Evolutionary conservation across 1,284 basidiomycete species (phyloP).

Genomic region (Lentinula novae-zelandiae): DNA sequence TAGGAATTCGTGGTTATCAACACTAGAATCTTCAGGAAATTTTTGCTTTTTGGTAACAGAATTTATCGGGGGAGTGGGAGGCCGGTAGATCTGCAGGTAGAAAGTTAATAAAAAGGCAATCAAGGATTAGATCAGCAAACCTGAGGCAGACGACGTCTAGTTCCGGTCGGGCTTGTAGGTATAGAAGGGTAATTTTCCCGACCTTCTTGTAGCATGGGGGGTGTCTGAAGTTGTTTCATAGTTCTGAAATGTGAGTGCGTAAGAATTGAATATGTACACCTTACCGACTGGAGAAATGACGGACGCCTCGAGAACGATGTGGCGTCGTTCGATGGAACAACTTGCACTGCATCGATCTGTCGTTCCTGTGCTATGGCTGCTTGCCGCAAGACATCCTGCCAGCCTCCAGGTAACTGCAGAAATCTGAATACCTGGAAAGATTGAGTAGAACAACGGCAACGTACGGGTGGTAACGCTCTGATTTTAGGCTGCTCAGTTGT

Average conservation of each 20-base stretch:
- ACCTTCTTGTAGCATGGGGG: background rate
- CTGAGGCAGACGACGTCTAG: constrained; percentile 29
- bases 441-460: constrained; percentile 1
- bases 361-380: background rate
- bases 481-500: constrained; percentile 17
- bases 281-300: background rate
- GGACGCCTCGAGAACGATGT: background rate
- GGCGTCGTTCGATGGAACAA: background rate
- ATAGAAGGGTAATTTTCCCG: background rate
- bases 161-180: constrained; percentile 4
- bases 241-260: too few species aligned
- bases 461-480: constrained; percentile 15
- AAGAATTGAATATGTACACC: background rate
- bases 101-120: background rate
- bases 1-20: constrained; percentile 10
- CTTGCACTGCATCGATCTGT: background rate
- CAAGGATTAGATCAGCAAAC: constrained; percentile 20
- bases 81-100: constrained; percentile 41
- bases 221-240: background rate
- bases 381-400: constrained; percentile 5
- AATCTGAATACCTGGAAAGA: background rate
- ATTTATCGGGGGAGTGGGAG: constrained; percentile 54
- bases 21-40: constrained; percentile 21
- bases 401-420: constrained; percentile 10
- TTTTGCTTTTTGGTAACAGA: constrained; percentile 31